phyloP scores from a whole-genome alignment of 2,329 filamentous ascomycete genomes.

The Colletotrichum endophyticum region DNA sequence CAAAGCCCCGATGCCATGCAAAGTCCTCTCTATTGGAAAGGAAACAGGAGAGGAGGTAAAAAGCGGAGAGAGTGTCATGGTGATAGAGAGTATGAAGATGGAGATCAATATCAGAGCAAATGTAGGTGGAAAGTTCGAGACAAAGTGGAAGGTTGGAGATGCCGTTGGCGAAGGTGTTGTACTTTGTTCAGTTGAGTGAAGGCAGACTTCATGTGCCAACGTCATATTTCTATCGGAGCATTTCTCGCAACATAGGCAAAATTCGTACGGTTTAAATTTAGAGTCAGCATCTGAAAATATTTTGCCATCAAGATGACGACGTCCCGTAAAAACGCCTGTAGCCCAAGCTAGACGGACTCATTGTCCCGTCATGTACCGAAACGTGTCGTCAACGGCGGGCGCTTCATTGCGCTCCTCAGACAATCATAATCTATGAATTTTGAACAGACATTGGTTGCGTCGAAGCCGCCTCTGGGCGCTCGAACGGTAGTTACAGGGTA shows the following conservation, averaged over 20 bases:
- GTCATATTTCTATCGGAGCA: accelerated
- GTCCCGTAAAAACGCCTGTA: accelerated
- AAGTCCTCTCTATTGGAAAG: background rate
- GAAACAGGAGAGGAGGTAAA: background rate
- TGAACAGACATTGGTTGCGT: background rate
- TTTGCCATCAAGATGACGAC: background rate
- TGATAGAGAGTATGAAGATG: background rate
- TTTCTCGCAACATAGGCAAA: background rate
- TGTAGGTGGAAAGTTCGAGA: background rate
- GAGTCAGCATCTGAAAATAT: background rate
- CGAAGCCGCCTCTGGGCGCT: background rate
- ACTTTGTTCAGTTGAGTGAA: background rate
- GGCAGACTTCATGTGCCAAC: background rate
- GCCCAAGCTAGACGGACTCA: background rate
- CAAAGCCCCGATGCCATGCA: background rate
- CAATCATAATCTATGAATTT: background rate
- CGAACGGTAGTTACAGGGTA: background rate
- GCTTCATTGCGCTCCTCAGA: background rate
- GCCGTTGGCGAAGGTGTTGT: background rate
- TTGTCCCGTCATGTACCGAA: background rate
- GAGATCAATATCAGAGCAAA: background rate
- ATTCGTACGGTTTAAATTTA: background rate
- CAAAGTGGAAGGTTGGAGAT: background rate
- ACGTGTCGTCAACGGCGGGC: background rate
- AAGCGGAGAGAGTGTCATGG: background rate